A percentile compares a stretch with the other conserved stretches of the same genome.
phyloP scores from a whole-genome alignment of 2,329 filamentous ascomycete species.

The Xylariomycetidae sp. region DNA sequence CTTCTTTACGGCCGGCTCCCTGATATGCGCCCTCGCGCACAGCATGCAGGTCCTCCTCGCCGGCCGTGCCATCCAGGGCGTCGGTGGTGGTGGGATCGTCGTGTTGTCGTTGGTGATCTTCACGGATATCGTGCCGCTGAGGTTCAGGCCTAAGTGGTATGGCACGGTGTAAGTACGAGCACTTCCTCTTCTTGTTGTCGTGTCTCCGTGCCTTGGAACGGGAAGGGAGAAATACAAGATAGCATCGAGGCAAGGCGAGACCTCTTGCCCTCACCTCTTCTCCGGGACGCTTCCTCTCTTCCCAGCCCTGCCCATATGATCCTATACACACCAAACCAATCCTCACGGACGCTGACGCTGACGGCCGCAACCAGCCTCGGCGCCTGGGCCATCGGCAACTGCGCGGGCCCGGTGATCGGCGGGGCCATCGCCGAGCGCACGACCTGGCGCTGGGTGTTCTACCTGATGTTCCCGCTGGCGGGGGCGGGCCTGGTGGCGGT shows the following conservation, averaged over 20 bases:
- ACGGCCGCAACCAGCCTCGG: slow-evolving; percentile 5
- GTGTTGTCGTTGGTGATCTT: slow-evolving; percentile 34
- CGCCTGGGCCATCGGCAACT: slow-evolving; percentile 12
- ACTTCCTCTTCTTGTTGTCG: no score
- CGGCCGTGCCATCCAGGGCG: slow-evolving; percentile 33
- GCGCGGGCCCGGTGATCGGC: slow-evolving; percentile 11
- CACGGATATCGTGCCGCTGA: slow-evolving; percentile 36
- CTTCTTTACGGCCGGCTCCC: no score
- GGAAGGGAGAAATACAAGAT: no score
- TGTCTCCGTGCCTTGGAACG: no score
- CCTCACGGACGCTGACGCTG: no score
- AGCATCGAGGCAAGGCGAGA: no score
- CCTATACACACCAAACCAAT: no score
- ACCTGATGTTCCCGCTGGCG: slow-evolving; percentile 39
- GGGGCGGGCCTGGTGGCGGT: slow-evolving; percentile 32
- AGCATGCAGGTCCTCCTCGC: slow-evolving; percentile 28
- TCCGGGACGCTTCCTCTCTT: no score
- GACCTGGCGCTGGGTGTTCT: slow-evolving; percentile 26
- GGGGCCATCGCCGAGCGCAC: slow-evolving; percentile 11
- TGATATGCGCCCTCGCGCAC: slow-evolving; percentile 31
- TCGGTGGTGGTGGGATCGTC: slow-evolving; percentile 36
- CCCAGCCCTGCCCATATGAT: no score
- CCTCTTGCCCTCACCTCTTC: no score
- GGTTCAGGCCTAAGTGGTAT: slow-evolving; percentile 35
- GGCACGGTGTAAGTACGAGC: slow-evolving; percentile 31